Evolutionary conservation across 2,329 filamentous ascomycete species (phyloP), one percentile per base, ranked within the genome.

Genomic region (Thielaviopsis musarum): DNA sequence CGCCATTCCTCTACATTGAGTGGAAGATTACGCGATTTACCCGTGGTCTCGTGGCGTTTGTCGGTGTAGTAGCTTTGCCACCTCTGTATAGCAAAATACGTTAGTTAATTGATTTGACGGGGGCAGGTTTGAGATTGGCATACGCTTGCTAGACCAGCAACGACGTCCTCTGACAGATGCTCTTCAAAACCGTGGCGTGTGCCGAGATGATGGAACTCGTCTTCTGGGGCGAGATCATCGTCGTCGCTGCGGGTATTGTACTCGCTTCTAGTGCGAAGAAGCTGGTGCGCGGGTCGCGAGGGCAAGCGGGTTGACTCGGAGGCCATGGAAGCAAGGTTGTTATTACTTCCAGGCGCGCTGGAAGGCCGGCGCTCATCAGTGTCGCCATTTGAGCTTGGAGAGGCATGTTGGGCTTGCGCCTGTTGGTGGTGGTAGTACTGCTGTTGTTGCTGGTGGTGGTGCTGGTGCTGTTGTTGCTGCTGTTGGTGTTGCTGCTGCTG

Each of bases 1-100:
- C 93, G 86, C 93, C 93, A 98, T 70, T 97, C 93, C 69, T 95
- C 87, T 5, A 95, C 74, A 63, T 82, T 77, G 65, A 80, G 81
- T 26, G 74, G 70, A 19, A 77, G 78, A 57, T 82, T 79, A 68
- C 90, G 88, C 17, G 90, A 88, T 65, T 91, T 89, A 22, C 90
- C 93, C 41, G 89, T 91, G 22, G 89, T 93, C 70, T 97, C 93
- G 72, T 98, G 93, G 58, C 91, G 85, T 72, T 97, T 97, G 72
- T 98, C 93, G 64, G 91, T 96, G 71, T 88, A 98, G 73, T 98
- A 98, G 91, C 97, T 97, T 75, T 95, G 97, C 82, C 95, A 98
- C 65, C 89, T 94, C 87, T 95, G 71, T 24, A 55, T 24, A 52
- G 48, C 15, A 54, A 48, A 60, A 61, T 63, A 56, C 64, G 59